Conservation (phyloP, 2,329 filamentous ascomycete genomes). For the Pezicula rhizophila region DNA sequence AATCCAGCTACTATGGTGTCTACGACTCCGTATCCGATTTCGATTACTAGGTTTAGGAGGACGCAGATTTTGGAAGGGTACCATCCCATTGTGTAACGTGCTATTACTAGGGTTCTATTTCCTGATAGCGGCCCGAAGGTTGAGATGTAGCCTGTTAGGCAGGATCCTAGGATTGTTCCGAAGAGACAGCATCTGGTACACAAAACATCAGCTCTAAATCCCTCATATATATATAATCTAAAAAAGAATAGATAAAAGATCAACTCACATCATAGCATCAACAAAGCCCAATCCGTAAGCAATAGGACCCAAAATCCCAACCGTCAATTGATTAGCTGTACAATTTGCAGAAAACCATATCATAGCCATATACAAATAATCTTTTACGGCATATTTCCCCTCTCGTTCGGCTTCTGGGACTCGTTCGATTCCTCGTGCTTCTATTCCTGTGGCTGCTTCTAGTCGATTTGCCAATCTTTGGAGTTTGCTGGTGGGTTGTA, state of each 20-base stretch:
- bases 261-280: not conserved
- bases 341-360: slow-evolving; percentile 3
- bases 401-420: not conserved
- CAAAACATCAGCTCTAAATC: not conserved
- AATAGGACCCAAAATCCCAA: slow-evolving; percentile 2
- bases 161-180: not conserved
- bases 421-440: slow-evolving; percentile 2
- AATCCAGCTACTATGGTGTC: not conserved
- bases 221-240: not conserved
- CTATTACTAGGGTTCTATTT: not conserved
- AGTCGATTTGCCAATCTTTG: not conserved
- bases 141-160: not conserved
- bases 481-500: not conserved
- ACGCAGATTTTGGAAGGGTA: not conserved
- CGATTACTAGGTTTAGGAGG: not conserved
- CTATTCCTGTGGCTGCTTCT: not conserved
- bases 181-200: not conserved
- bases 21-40: not conserved
- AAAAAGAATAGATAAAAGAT: not conserved
- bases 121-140: not conserved
- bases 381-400: not conserved
- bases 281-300: not conserved
- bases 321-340: slow-evolving; percentile 2
- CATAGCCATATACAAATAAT: slow-evolving; percentile 1
- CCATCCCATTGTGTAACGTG: not conserved